Evolutionary conservation across 495 filamentous ascomycete species (phyloP).

Genomic region (Copromyces sp.): DNA sequence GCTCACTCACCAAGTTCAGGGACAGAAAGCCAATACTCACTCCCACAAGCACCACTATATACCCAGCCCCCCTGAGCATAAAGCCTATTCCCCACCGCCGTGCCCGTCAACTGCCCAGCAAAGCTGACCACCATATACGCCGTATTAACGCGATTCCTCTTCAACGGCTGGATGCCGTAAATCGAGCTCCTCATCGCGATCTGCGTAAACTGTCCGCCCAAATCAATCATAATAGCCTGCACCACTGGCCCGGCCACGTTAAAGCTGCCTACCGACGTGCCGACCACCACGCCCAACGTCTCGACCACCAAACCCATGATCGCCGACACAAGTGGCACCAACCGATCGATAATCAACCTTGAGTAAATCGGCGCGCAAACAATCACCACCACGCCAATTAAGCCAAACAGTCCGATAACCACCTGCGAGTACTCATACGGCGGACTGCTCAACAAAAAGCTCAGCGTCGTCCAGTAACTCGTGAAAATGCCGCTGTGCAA

Average conservation of each 20-base stretch:
- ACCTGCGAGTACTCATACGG: slow-evolving; percentile 61
- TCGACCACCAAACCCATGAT: slow-evolving; percentile 49
- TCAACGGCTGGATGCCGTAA: slow-evolving; percentile 60
- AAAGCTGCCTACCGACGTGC: slow-evolving; percentile 55
- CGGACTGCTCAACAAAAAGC: slow-evolving; percentile 59
- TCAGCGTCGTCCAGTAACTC: slow-evolving; percentile 69
- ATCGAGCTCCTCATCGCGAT: slow-evolving; percentile 66
- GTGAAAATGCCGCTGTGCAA: slow-evolving; percentile 32
- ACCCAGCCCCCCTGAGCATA: slow-evolving; percentile 65
- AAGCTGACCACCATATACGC: slow-evolving; percentile 72
- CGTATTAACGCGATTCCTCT: slow-evolving; percentile 70
- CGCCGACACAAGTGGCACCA: slow-evolving; percentile 55
- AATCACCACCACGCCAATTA: slow-evolving; percentile 66
- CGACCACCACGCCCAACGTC: slow-evolving; percentile 54
- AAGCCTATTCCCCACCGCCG: slow-evolving; percentile 58
- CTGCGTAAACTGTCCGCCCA: slow-evolving; percentile 64
- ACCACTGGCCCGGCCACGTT: slow-evolving; percentile 66
- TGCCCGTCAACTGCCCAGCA: slow-evolving; percentile 67
- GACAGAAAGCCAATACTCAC: slow-evolving; percentile 10
- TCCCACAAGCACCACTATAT: slow-evolving; percentile 53
- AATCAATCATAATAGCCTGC: slow-evolving; percentile 62
- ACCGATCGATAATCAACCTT: slow-evolving; percentile 58
- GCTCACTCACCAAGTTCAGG: background rate
- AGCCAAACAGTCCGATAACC: slow-evolving; percentile 65
- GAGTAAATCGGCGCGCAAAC: slow-evolving; percentile 56